These are phyloP conservation scores for Allium sativum DNA, from an alignment of 106 monocot species.

Conservation along the genomic window DNA sequence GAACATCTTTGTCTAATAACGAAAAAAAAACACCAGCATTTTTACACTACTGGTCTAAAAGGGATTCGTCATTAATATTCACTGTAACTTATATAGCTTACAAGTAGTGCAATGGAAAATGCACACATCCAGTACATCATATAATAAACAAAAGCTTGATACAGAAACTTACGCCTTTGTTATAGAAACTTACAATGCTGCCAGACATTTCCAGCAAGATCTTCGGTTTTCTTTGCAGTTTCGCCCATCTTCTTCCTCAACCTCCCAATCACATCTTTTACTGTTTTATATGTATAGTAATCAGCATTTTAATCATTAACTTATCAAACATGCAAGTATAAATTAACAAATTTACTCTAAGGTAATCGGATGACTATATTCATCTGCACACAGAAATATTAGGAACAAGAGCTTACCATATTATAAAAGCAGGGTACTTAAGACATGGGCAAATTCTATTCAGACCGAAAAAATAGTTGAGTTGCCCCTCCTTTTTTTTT, in stretches of 20 bases:
- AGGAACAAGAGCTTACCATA: not conserved
- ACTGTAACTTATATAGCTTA: too few species aligned
- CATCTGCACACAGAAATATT: not conserved
- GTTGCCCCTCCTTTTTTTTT: too few species aligned
- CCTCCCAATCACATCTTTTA: constrained; percentile 20
- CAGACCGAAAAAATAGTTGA: too few species aligned
- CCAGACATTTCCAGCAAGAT: constrained; percentile 26
- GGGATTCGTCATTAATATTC: too few species aligned
- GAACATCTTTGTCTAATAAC: too few species aligned
- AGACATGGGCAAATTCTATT: too few species aligned
- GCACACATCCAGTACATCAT: not conserved
- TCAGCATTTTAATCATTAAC: not conserved
- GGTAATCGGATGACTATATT: not conserved
- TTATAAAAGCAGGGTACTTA: too few species aligned
- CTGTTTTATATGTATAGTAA: constrained; percentile 7
- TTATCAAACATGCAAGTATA: not conserved
- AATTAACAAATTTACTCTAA: not conserved
- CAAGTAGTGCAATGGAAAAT: too few species aligned
- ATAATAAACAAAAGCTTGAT: not conserved
- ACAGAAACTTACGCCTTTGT: constrained; percentile 9
- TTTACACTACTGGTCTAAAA: too few species aligned
- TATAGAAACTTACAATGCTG: constrained; percentile 18
- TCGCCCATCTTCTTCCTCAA: constrained; percentile 24
- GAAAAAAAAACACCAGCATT: too few species aligned
- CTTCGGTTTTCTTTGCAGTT: constrained; percentile 23